Base-by-base conservation (phyloP, 805 yeast species). In the Saturnispora quitensis region DNA sequence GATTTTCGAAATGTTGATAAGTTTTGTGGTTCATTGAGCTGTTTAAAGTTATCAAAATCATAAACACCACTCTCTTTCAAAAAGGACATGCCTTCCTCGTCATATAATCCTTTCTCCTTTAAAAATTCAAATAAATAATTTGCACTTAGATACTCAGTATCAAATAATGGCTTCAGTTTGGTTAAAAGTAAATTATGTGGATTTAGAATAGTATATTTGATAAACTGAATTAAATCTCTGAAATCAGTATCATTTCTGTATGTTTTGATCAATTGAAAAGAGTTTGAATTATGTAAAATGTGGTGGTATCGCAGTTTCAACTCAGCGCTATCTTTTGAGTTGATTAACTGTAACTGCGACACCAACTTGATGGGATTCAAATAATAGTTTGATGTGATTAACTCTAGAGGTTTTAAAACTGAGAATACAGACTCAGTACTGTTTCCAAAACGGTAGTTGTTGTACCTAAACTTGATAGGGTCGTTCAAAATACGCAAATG, bases 201-300 rank as follows among this genome's bases (percentile, higher is more conserved):
- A 51, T 68, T 60, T 20, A 60, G 55, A 7, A 68, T 61, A 12
- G 63, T 57, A 43, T 60, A 63, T 47, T 64, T 64, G 31, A 69
- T 58, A 25, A 62, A 55, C 13, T 55, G 47, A 10, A 68, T 55
- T 8, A 68, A 50, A 8, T 53, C 48, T n/a, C 47, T 53, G 40
- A 63, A 63, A 13, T 50, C 45, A 2, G 47, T 47, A 40, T 57
- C 59, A 22, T 57, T 57, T 15, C 56, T 48, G 7, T 50, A 50
- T 18, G 53, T 38, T 43, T 55, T 50, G 40, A 52, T 55, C 25
- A 55, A 45, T 34, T 56, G 56, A 44, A 55, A 56, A 5, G 50
- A 25, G 36, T 60, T 49, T 4, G 56, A 51, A 31, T 53, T 53
- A 27, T 50, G 46, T 33, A 63, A 51, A 10, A 60, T 43, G 15